phyloP scores from a whole-genome alignment of 192 early-diverging fungal species.

The Piromyces finnis region DNA sequence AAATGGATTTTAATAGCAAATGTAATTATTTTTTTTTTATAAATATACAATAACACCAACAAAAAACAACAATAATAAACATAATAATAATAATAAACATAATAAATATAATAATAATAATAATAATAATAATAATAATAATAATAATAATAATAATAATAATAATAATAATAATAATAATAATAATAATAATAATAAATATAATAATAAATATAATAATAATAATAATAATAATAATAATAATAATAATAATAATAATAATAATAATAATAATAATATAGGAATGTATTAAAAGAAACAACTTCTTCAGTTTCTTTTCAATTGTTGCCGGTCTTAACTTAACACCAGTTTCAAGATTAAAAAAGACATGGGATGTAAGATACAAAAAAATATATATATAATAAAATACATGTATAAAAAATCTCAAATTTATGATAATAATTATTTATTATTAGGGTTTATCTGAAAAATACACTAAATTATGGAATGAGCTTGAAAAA shows the following conservation, averaged over 20 bases:
- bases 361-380: constrained; percentile 41
- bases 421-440: no score
- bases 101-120: no score
- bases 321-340: constrained; percentile 32
- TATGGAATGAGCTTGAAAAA: constrained; percentile 25
- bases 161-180: no score
- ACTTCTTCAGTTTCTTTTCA: constrained; percentile 40
- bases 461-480: constrained; percentile 22
- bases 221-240: no score
- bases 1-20: constrained; percentile 33
- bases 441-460: constrained; percentile 7
- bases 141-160: no score
- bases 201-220: no score
- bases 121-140: no score
- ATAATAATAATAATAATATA: background rate
- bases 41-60: no score
- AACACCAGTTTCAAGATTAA: constrained; percentile 29
- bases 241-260: no score
- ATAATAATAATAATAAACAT: no score
- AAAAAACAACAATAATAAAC: no score
- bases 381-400: background rate
- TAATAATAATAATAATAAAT: no score
- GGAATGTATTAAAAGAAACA: constrained; percentile 30
- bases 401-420: background rate
- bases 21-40: constrained; percentile 16